Conservation (phyloP, 129 eudicot genomes). For the carrot (Daucus carota) region DH1_v3.0 NC_030382.2:45346001-45346500, state of each 20-base stretch:
- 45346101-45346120: not conserved
- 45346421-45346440: slow-evolving; percentile 30
- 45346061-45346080: slow-evolving; percentile 60
- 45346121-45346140: not conserved
- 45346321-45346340: slow-evolving; percentile 97
- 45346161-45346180: not conserved
- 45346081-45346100: not conserved
- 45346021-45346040: slow-evolving; percentile 92
- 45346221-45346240: slow-evolving; percentile 92
- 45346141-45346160: not conserved
- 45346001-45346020: slow-evolving; percentile 62
- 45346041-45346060: slow-evolving; percentile 71
- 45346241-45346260: slow-evolving; percentile 83
- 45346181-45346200: not conserved
- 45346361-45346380: slow-evolving; percentile 83
- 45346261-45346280: slow-evolving; percentile 73
- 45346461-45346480: not conserved
- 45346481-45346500: slow-evolving; percentile 4
- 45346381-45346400: slow-evolving; percentile 94
- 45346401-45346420: slow-evolving; percentile 86
- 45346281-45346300: slow-evolving; percentile 62
- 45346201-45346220: slow-evolving; percentile 82
- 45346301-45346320: slow-evolving; percentile 93
- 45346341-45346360: slow-evolving; percentile 72
- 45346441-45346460: not conserved